A percentile compares a stretch with the other conserved stretches of the same genome.
These are phyloP conservation scores for Jatropha multifida DNA, from an alignment of 441 rosid species.

Conservation along the genomic window DNA sequence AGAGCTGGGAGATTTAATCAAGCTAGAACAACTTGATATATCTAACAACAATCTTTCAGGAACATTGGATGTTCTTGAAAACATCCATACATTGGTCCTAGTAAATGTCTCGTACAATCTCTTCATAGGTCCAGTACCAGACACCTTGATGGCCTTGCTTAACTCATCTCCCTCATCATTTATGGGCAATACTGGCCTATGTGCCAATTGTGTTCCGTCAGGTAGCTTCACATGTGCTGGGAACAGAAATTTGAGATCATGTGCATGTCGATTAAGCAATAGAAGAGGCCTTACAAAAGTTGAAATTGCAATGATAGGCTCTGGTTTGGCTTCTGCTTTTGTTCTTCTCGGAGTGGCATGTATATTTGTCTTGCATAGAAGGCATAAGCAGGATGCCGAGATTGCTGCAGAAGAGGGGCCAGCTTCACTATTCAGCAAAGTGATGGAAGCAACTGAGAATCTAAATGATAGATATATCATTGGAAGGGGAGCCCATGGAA, in stretches of 20 bases:
- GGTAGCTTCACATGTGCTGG: constrained; percentile 26
- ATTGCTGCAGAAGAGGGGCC: constrained; percentile 46
- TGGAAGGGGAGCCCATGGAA: constrained; percentile 82
- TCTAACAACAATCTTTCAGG: constrained; percentile 73
- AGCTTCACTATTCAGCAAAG: constrained; percentile 46
- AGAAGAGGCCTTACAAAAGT: constrained; percentile 34
- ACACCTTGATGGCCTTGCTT: constrained; percentile 33
- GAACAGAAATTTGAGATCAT: constrained; percentile 37
- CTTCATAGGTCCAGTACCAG: constrained; percentile 74
- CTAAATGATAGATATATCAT: constrained; percentile 56
- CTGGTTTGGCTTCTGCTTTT: constrained; percentile 29
- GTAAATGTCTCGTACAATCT: constrained; percentile 60
- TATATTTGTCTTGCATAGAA: constrained; percentile 28
- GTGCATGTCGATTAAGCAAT: constrained; percentile 30
- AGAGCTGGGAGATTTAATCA: constrained; percentile 38
- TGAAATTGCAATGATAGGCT: constrained; percentile 40
- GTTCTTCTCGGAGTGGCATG: constrained; percentile 41
- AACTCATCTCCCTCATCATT: constrained; percentile 52
- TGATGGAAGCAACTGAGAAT: constrained; percentile 68
- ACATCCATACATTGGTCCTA: constrained; percentile 38
- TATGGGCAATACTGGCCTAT: constrained; percentile 55
- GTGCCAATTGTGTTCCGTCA: constrained; percentile 42
- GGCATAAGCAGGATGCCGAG: constrained; percentile 32
- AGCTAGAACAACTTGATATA: constrained; percentile 54
- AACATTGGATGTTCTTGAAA: constrained; percentile 39